Evolutionary conservation across 1,139 yeast genomes (phyloP).

Genomic region (Scheffersomyces illinoinensis): DNA sequence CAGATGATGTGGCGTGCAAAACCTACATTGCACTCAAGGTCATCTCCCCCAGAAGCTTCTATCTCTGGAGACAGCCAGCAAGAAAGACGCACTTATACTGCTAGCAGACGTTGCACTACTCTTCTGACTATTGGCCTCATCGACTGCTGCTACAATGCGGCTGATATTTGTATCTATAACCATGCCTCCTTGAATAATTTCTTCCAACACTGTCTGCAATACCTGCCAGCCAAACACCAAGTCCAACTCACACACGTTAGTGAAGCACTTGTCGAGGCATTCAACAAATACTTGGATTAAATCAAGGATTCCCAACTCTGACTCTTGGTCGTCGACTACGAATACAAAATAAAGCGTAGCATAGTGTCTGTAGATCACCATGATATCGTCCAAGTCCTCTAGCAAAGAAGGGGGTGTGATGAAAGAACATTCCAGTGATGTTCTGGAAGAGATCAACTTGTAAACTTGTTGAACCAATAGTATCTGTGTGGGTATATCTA

Average conservation of each 20-base stretch:
- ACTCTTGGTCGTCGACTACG: constrained; percentile 93
- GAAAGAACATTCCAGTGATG: constrained; percentile 76
- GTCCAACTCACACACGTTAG: constrained; percentile 93
- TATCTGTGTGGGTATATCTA: constrained; percentile 75
- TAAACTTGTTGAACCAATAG: constrained; percentile 73
- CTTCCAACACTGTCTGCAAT: constrained; percentile 85
- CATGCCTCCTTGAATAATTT: constrained; percentile 97
- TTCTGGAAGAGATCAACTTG: constrained; percentile 65
- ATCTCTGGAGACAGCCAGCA: constrained; percentile 47
- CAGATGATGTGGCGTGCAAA: neutral
- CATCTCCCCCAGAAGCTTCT: constrained; percentile 43
- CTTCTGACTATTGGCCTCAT: constrained; percentile 57
- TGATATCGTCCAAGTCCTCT: constrained; percentile 74
- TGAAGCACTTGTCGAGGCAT: constrained; percentile 87
- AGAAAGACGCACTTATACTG: constrained; percentile 30
- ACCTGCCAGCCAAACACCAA: constrained; percentile 98
- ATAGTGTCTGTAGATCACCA: constrained; percentile 90
- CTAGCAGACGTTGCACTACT: constrained; percentile 10
- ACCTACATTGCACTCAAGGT: neutral
- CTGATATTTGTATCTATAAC: constrained; percentile 91
- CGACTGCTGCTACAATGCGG: constrained; percentile 81
- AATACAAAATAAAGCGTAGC: constrained; percentile 95
- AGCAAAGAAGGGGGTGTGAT: constrained; percentile 77
- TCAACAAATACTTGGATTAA: constrained; percentile 96
- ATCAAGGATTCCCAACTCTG: constrained; percentile 90